Base-by-base conservation (phyloP, 2,329 filamentous ascomycete genomes). In the Didymella segeticola region DNA sequence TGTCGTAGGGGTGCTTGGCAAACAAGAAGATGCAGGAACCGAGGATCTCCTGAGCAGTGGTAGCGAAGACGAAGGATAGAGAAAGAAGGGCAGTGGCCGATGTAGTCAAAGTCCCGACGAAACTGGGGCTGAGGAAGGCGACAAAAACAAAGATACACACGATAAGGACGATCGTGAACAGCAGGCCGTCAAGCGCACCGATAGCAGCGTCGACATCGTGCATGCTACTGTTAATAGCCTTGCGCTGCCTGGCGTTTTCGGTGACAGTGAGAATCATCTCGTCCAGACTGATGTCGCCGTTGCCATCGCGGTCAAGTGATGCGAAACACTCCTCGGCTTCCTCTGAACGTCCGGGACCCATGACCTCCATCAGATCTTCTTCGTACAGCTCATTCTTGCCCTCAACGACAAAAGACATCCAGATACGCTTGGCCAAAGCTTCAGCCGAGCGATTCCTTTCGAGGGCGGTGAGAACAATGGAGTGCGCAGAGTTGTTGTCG, bases 21-120 rank as follows among this genome's bases (percentile, higher is more conserved):
- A 99, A 99, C 1, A 99, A 80, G 80, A 99, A 99, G 69, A 99
- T 96, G 79, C 93, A 98, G 30, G 93, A 97, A 68, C 93, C 93
- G n/a, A 99, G 85, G 60, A 99, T 89, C 75, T 99, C 95, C 76
- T 97, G 93, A 3, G 89, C 88, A 1, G 93, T 97, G 50, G 89
- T 89, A 20, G 93, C 88, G 74, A 99, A 98, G 64, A 97, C 89
- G 78, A 99, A 99, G 4, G 93, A 97, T n/a, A 98, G 80, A 5
- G 93, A 98, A 9, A 99, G 86, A 34, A 99, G 83, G 0, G 95
- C 89, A 1, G 95, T 97, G 59, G 93, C 93, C 43, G 93, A 91
- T 9, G 93, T 96, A 4, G 92, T 89, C 31, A 97, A 83, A 5
- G 91, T 96, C 2, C 89, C 90, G 47, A 90, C 85, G 68, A 97